Percentiles rank a stretch among this genome's conserved stretches.
Evolutionary conservation across 768 basidiomycete genomes (phyloP).

Genomic region (Boletus reticulatus): DNA sequence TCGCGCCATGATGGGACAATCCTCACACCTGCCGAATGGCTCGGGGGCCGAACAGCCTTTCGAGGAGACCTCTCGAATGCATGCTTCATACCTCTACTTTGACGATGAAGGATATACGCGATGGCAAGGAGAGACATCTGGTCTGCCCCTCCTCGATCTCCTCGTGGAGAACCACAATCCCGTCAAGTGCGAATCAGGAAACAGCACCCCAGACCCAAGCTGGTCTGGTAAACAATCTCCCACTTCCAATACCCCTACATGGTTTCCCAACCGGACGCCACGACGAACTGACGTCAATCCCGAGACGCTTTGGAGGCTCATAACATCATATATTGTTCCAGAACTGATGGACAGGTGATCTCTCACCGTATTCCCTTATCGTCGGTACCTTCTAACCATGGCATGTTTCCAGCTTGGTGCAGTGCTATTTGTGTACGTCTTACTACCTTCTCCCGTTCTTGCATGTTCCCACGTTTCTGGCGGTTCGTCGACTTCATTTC

Average conservation of each 20-base stretch:
- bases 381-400: constrained; percentile 13
- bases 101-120: constrained; percentile 86
- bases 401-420: constrained; percentile 55
- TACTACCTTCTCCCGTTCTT: constrained; percentile 91
- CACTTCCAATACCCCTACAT: constrained; percentile 44
- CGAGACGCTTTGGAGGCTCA: constrained; percentile 81
- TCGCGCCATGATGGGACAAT: constrained; percentile 38
- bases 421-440: constrained; percentile 88
- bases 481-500: constrained; percentile 42
- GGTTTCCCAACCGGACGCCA: constrained; percentile 84
- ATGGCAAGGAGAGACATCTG: constrained; percentile 93
- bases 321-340: constrained; percentile 82
- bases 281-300: constrained; percentile 79
- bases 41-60: constrained; percentile 41
- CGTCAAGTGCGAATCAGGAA: constrained; percentile 34
- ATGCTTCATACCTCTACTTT: constrained; percentile 81
- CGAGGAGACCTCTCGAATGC: constrained; percentile 62
- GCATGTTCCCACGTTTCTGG: constrained; percentile 86
- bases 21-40: constrained; percentile 27
- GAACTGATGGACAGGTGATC: constrained; percentile 91
- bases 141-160: constrained; percentile 83
- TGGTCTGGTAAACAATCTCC: constrained; percentile 33
- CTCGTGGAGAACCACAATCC: constrained; percentile 68
- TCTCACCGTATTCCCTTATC: constrained; percentile 11
- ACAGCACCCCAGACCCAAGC: constrained; percentile 23